Percentiles rank a stretch among this genome's conserved stretches.
These are phyloP conservation scores for Tricholoma hemisulphureum DNA, from an alignment of 768 basidiomycete genomes.

Conservation along the genomic window DNA sequence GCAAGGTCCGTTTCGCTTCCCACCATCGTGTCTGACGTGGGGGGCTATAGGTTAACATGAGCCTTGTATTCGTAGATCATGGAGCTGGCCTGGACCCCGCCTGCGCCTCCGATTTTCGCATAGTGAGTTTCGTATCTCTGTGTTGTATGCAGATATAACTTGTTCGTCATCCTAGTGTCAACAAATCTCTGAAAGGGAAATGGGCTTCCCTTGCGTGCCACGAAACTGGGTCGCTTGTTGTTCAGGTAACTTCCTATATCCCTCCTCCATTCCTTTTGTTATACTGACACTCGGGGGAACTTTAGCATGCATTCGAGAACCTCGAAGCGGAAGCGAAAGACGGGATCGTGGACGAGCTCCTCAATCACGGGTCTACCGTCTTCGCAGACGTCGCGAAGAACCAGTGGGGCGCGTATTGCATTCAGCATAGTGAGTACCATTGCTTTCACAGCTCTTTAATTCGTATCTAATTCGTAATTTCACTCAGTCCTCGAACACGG, in stretches of 20 bases:
- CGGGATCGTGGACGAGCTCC: slow-evolving; percentile 80
- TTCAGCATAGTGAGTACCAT: slow-evolving; percentile 70
- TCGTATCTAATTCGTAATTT: neutral
- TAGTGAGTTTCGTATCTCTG: slow-evolving; percentile 49
- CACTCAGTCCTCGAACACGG: slow-evolving; percentile 78
- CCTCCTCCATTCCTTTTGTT: neutral
- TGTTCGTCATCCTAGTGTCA: slow-evolving; percentile 52
- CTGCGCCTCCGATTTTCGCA: slow-evolving; percentile 84
- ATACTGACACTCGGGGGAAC: slow-evolving; percentile 2
- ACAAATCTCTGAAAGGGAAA: slow-evolving; percentile 82
- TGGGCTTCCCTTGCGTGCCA: slow-evolving; percentile 90
- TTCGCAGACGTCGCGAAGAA: slow-evolving; percentile 81
- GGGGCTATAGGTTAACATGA: no score
- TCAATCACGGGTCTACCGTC: slow-evolving; percentile 64
- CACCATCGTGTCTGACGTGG: neutral
- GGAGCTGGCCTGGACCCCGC: slow-evolving; percentile 85
- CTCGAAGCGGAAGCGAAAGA: slow-evolving; percentile 81
- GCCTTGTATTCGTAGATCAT: slow-evolving; percentile 61
- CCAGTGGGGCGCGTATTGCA: slow-evolving; percentile 87
- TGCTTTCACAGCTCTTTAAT: neutral
- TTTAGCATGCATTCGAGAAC: slow-evolving; percentile 81
- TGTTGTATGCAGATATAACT: slow-evolving; percentile 5
- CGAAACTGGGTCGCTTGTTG: slow-evolving; percentile 86
- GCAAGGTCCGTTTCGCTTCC: slow-evolving; percentile 58
- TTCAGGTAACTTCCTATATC: slow-evolving; percentile 60